Percentiles rank a stretch among this genome's conserved stretches.
phyloP scores from a whole-genome alignment of 139 green algal species.

The Pseudopediastrum boryanum region DNA sequence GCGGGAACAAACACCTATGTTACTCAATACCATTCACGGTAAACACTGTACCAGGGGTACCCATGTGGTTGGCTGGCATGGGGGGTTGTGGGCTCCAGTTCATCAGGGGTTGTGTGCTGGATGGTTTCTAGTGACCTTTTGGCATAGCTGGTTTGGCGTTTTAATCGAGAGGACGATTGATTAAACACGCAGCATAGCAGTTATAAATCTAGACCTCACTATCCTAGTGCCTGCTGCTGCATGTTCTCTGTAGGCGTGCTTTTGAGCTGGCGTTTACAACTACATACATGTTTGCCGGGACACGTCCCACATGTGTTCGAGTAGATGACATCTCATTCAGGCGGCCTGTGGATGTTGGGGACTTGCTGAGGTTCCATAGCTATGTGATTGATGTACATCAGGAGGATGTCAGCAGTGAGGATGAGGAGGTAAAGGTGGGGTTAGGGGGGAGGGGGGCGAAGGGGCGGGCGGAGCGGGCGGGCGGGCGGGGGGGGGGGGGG shows the following conservation, averaged over 20 bases:
- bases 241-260: constrained; percentile 52
- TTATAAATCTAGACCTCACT: neutral
- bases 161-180: neutral
- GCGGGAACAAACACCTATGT: too few relatives aligned
- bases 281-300: constrained; percentile 79
- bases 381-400: constrained; percentile 50
- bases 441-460: too few relatives aligned
- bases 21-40: too few relatives aligned
- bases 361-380: constrained; percentile 74
- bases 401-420: too few relatives aligned
- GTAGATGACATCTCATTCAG: constrained; percentile 44
- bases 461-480: too few relatives aligned
- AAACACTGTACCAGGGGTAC: too few relatives aligned
- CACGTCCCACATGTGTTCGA: constrained; percentile 55
- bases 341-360: constrained; percentile 80
- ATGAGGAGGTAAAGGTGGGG: too few relatives aligned
- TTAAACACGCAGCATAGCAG: neutral
- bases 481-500: too few relatives aligned
- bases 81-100: too few relatives aligned
- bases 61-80: too few relatives aligned
- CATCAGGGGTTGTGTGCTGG: neutral
- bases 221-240: neutral
- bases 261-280: constrained; percentile 88
- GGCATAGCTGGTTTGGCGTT: neutral
- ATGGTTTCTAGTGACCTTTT: neutral